phyloP scores from a whole-genome alignment of 805 yeast genomes.

The Cyberlindnera euphorbiae region DNA sequence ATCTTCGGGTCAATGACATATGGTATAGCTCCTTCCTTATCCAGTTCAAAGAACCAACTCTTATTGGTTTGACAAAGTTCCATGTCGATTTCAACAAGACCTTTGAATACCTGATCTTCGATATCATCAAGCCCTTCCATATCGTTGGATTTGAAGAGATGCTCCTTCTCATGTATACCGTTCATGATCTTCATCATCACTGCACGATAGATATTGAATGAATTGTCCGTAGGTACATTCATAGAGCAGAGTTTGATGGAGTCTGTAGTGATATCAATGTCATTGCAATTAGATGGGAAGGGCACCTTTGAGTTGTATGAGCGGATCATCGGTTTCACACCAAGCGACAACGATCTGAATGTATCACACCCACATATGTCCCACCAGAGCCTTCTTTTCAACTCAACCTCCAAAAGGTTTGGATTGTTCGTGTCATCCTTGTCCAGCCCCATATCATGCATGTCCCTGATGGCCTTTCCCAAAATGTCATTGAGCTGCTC shows the following conservation, averaged over 20 bases:
- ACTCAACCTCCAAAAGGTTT: slow-evolving; percentile 24
- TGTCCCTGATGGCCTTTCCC: slow-evolving; percentile 22
- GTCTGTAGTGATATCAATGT: slow-evolving; percentile 26
- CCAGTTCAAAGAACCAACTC: slow-evolving; percentile 26
- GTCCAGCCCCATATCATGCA: slow-evolving; percentile 23
- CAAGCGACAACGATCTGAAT: slow-evolving; percentile 23
- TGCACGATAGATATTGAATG: slow-evolving; percentile 26
- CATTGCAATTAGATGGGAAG: slow-evolving; percentile 30
- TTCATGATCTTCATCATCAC: slow-evolving; percentile 25
- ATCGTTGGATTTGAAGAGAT: slow-evolving; percentile 13
- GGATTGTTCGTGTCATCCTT: slow-evolving; percentile 23
- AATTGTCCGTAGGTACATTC: slow-evolving; percentile 24
- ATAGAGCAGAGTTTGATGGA: slow-evolving; percentile 18
- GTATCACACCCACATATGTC: slow-evolving; percentile 28
- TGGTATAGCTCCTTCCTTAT: slow-evolving; percentile 22
- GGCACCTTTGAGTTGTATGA: slow-evolving; percentile 27
- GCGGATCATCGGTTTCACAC: slow-evolving; percentile 21
- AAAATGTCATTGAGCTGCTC: slow-evolving; percentile 23
- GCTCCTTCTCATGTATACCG: slow-evolving; percentile 25
- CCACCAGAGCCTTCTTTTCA: slow-evolving; percentile 31
- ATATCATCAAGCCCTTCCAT: slow-evolving; percentile 17
- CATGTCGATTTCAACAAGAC: slow-evolving; percentile 26
- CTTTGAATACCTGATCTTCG: slow-evolving; percentile 18
- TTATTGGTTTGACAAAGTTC: slow-evolving; percentile 21
- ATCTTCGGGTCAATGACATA: slow-evolving; percentile 21